Evolutionary conservation across 805 yeast genomes (phyloP), one percentile per base, ranked within the genome.

Genomic region (Maudiozyma bulderi): DNA sequence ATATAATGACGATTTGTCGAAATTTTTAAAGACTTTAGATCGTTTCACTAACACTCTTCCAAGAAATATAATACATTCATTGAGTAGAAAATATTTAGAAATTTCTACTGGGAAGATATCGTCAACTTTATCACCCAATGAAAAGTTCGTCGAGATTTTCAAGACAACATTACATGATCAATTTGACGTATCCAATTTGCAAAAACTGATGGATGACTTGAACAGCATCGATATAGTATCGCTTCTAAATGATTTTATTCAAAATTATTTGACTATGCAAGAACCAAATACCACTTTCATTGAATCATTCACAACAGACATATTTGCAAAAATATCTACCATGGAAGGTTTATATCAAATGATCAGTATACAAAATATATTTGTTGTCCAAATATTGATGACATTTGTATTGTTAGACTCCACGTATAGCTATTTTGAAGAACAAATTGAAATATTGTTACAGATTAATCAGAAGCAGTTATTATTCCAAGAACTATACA

Each of bases 21-120:
- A 52, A 42, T 65, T 65, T 43, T 50, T 74, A 35, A 58, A 65
- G 40, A 59, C 67, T 1, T 52, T 74, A 30, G 54, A 67, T n/a
- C 63, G 69, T 0, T 79, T 78, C 56, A 66, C 71, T 28, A 54
- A 62, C 1, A 65, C 71, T 2, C 57, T 76, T 31, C 64, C 77
- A 1, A 58, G 58, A 43, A 69, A 69, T 10, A 65, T 70, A 1
- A 53, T 72, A 3, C 52, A 57, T 3, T 57, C 65, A 5, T 59
- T 74, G 14, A 58, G 68, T 31, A 55, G 55, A 9, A 65, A 68
- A 7, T 62, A 77, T 37, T 52, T 72, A 9, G 69, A 70, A 13
- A 70, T 70, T 34, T 64, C 66, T 7, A 64, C 66, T 30, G 59
- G 68, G 29, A 64, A 58, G 30, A 58, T 64, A 35, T 59, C 65